phyloP scores from a whole-genome alignment of 2,329 filamentous ascomycete genomes.

The Xylariaceae sp. region DNA sequence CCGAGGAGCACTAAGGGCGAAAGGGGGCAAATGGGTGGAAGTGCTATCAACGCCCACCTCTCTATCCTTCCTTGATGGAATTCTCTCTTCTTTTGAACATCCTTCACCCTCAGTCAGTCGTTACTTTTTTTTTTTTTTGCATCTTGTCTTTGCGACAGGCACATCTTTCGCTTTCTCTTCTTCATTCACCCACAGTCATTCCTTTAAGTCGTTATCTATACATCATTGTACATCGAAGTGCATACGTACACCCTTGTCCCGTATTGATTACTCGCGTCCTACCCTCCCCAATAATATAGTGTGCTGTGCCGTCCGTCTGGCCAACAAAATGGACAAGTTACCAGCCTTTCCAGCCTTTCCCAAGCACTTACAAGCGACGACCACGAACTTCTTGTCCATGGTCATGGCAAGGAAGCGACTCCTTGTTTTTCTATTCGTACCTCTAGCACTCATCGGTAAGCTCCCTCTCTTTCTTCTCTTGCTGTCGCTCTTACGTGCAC shows the following conservation, averaged over 20 bases:
- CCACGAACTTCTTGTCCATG: conserved; percentile 33
- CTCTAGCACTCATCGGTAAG: conserved; percentile 39
- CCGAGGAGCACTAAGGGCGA: conserved; percentile 13
- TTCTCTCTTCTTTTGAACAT: conserved; percentile 21
- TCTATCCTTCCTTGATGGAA: conserved; percentile 15
- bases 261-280: conserved; percentile 20
- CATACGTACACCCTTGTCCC: conserved; percentile 23
- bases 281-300: conserved; percentile 11
- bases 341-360: conserved; percentile 33
- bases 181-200: conserved; percentile 28
- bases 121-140: conserved; percentile 8
- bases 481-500: background rate
- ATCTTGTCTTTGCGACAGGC: conserved; percentile 21
- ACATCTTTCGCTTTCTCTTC: conserved; percentile 16
- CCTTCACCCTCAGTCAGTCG: conserved; percentile 18
- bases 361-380: conserved; percentile 29
- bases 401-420: conserved; percentile 39
- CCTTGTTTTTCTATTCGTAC: conserved; percentile 37
- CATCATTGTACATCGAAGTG: conserved; percentile 8
- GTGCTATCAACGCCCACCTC: conserved; percentile 3
- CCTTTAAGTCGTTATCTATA: conserved; percentile 18
- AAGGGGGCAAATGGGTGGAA: conserved; percentile 24
- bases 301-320: background rate
- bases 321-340: conserved; percentile 37
- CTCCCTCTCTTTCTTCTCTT: background rate